Evolutionary conservation across 2,329 filamentous ascomycete genomes (phyloP).

Genomic region (Aspergillus ustus): DNA sequence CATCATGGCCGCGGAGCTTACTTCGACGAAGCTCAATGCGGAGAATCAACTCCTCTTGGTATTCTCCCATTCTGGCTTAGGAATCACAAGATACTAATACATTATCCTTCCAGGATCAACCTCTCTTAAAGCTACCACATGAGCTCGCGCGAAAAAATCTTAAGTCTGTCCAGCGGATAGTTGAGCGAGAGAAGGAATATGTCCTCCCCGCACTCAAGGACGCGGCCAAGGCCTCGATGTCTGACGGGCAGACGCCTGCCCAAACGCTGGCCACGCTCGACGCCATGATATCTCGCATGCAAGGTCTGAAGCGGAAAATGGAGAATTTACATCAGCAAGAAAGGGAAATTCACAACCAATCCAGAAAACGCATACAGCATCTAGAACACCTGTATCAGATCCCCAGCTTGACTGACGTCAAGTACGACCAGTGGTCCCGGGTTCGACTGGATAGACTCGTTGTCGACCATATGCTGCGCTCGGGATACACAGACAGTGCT

Average conservation of each 20-base stretch:
- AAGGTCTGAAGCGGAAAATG: conserved; percentile 86
- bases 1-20: conserved; percentile 49
- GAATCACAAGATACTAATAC: conserved; percentile 8
- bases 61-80: conserved; percentile 24
- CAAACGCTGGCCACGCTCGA: conserved; percentile 83
- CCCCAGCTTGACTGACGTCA: conserved; percentile 82
- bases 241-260: conserved; percentile 64
- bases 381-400: conserved; percentile 80
- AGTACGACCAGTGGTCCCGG: conserved; percentile 89
- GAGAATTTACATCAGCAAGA: conserved; percentile 79
- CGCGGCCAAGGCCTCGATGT: conserved; percentile 65
- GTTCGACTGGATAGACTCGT: conserved; percentile 80
- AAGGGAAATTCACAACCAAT: conserved; percentile 72
- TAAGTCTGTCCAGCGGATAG: conserved; percentile 66
- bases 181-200: conserved; percentile 54
- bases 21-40: conserved; percentile 53
- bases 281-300: conserved; percentile 81
- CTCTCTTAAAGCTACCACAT: conserved; percentile 87
- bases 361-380: conserved; percentile 77
- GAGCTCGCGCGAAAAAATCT: conserved; percentile 95
- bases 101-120: conserved; percentile 72
- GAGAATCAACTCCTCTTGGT: conserved; percentile 57
- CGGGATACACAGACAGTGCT: conserved; percentile 80
- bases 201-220: conserved; percentile 55
- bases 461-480: conserved; percentile 88